phyloP scores from a whole-genome alignment of 225 moss, liverwort and hornwort genomes.

The Polytrichum formosum region DNA sequence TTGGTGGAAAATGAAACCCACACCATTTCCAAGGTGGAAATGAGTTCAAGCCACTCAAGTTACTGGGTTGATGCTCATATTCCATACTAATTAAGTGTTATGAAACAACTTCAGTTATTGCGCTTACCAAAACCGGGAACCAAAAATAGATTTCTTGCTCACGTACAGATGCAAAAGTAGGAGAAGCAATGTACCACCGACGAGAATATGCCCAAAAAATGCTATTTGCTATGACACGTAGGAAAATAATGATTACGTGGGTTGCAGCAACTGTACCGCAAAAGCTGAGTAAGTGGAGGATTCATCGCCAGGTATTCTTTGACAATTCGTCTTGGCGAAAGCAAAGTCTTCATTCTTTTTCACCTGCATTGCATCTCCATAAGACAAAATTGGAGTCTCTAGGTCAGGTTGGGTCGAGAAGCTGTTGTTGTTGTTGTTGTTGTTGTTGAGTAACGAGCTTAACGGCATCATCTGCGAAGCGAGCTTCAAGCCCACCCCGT shows the following conservation, averaged over 20 bases:
- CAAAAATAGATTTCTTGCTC: no score
- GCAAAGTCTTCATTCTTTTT: conserved; percentile 47
- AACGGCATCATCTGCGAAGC: conserved; percentile 23
- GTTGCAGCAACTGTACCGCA: conserved; percentile 29
- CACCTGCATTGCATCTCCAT: conserved; percentile 35
- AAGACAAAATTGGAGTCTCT: conserved; percentile 27
- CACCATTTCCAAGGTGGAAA: no score
- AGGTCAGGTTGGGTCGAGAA: neutral
- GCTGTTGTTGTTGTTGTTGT: neutral
- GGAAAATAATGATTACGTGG: neutral
- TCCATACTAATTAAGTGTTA: no score
- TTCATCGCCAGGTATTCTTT: conserved; percentile 44
- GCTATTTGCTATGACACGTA: neutral
- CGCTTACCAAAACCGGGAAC: no score
- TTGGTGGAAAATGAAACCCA: no score
- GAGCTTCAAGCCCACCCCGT: conserved; percentile 1
- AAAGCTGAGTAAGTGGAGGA: conserved; percentile 61
- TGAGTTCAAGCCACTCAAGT: no score
- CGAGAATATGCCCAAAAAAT: neutral
- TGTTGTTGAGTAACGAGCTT: conserved; percentile 21
- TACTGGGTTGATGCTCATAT: no score
- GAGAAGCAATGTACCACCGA: neutral
- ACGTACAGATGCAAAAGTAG: neutral
- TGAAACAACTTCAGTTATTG: no score
- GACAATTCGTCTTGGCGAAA: conserved; percentile 34